These are phyloP conservation scores for Chytriomyces hyalinus DNA, from an alignment of 192 early-diverging fungal genomes.

Conservation along the genomic window DNA sequence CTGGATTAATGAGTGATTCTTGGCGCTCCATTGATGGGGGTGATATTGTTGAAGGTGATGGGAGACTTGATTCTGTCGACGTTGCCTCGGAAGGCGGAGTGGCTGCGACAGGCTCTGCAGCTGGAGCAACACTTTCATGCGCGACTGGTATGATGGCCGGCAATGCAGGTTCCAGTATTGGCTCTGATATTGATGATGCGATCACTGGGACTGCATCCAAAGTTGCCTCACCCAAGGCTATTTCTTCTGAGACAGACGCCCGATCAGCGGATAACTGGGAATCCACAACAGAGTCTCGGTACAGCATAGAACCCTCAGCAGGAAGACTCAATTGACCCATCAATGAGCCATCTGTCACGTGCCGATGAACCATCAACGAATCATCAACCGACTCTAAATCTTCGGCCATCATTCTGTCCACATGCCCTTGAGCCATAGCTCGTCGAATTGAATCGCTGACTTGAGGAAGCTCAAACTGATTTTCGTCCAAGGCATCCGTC, in stretches of 20 bases:
- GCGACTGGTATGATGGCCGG: too few relatives aligned
- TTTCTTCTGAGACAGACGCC: background rate
- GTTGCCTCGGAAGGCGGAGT: too few relatives aligned
- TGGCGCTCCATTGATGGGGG: slow-evolving; percentile 29
- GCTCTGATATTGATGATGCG: too few relatives aligned
- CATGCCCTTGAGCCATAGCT: background rate
- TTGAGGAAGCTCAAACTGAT: background rate
- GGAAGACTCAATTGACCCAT: background rate
- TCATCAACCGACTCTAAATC: background rate
- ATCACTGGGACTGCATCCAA: too few relatives aligned
- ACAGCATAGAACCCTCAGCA: background rate
- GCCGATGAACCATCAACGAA: background rate
- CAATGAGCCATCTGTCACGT: background rate
- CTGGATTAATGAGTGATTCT: slow-evolving; percentile 18
- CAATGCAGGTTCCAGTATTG: too few relatives aligned
- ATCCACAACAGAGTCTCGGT: background rate
- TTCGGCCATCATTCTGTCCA: background rate
- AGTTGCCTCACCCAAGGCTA: background rate
- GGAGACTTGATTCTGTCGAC: too few relatives aligned
- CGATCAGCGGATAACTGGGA: background rate
- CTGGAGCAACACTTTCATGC: background rate
- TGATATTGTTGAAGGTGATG: background rate
- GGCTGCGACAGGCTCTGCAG: background rate
- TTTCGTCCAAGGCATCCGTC: too few relatives aligned
- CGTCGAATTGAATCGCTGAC: background rate